A percentile compares a stretch with the other conserved stretches of the same genome.
Conservation (phyloP, 306 rosid species). For the Prunus campanulata region DNA sequence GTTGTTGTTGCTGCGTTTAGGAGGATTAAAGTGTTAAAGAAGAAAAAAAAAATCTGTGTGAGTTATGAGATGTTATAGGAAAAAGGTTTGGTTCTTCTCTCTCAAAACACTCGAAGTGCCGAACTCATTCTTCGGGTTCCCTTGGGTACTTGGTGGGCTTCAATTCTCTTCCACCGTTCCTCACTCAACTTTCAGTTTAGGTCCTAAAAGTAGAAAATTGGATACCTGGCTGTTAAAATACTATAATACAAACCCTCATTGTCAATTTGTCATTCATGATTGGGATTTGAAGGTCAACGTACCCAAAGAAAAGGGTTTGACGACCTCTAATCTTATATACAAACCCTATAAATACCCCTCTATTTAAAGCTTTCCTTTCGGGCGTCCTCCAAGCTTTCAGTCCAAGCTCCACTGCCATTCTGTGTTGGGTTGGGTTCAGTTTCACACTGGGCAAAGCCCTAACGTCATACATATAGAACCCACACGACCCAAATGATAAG, state of each 20-base stretch:
- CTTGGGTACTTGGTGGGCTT: background rate
- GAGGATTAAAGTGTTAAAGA: background rate
- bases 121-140: background rate
- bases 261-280: background rate
- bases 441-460: background rate
- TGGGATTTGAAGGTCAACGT: background rate
- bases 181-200: background rate
- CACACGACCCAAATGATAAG: background rate
- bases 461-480: background rate
- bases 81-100: conserved; percentile 2
- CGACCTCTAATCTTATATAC: background rate
- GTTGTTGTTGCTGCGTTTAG: background rate
- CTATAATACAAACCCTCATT: background rate
- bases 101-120: background rate
- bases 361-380: background rate
- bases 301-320: background rate
- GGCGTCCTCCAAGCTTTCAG: background rate
- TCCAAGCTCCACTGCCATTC: too few species aligned
- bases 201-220: conserved; percentile 4
- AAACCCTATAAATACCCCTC: background rate
- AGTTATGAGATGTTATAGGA: background rate
- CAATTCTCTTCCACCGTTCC: background rate
- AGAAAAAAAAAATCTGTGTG: background rate
- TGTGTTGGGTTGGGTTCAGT: too few species aligned
- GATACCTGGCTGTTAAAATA: background rate